Base-by-base conservation (phyloP, 2,329 filamentous ascomycete genomes). In the Eutypa lata region DNA sequence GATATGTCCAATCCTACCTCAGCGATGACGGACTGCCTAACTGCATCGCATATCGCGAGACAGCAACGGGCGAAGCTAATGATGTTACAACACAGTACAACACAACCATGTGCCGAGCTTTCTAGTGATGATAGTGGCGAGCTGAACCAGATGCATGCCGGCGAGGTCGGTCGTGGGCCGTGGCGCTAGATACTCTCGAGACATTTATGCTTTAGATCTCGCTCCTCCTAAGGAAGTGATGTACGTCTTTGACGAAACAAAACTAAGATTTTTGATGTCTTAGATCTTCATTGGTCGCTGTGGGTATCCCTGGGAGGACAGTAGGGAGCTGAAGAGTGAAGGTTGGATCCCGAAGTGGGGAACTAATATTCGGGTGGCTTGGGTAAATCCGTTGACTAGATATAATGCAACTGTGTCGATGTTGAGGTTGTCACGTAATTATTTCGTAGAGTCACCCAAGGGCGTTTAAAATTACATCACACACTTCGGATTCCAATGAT, bases 1-100 rank as follows among this genome's bases (percentile, higher is more conserved):
- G 13, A 14, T 38, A 54, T 47, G 13, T 24, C 48, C 52, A 54
- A 48, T 50, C 52, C 52, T 43, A 50, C 55, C 38, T 33, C 50
- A 21, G 33, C 26, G 19, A 43, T 28, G 24, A 18, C 5, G 7
- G 22, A 8, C 42, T 6, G 11, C 21, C 14, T 8, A 13, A 13
- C 19, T 6, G 22, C 21, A 13, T 11, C n/a, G 21, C 42, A 44
- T 19, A n/a, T 26, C 13, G 14, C 19, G 22, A 8, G 22, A 45
- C 22, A 11, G 16, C 14, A 16, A 24, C 10, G 7, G 10, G 42
- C 21, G 21, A 45, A 24, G 7, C 35, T 38, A 38, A 5, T 10
- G 26, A 31, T 31, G 26, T 31, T 10, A 31, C 26, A 31, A 31
- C 26, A 31, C 26, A n/a, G n/a, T n/a, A 31, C 26, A 31, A 31